Evolutionary conservation across 2,329 filamentous ascomycete genomes (phyloP).

Genomic region (Xylaria sp.): DNA sequence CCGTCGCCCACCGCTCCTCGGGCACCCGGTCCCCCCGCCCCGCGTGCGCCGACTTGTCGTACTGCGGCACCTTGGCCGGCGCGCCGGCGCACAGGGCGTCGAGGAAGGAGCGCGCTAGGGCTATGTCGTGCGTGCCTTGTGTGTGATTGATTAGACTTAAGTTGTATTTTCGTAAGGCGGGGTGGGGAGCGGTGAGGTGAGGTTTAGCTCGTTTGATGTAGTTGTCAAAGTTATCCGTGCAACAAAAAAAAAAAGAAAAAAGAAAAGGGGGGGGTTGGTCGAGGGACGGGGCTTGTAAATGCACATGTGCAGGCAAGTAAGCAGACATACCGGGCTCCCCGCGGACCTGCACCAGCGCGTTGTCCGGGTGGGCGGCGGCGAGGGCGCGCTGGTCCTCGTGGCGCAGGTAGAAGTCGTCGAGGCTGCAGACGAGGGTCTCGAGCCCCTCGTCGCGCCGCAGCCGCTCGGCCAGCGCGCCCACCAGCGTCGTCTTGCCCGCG

Average conservation of each 20-base stretch:
- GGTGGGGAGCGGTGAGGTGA: no score
- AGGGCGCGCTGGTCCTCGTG: constrained; percentile 69
- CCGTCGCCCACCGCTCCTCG: constrained; percentile 60
- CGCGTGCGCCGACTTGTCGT: constrained; percentile 79
- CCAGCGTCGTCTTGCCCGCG: constrained; percentile 88
- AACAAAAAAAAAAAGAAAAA: constrained; percentile 6
- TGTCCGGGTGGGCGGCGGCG: constrained; percentile 65
- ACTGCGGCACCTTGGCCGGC: constrained; percentile 66
- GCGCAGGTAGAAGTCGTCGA: constrained; percentile 87
- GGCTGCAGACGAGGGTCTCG: constrained; percentile 72
- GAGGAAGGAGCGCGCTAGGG: constrained; percentile 67
- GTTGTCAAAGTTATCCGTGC: no score
- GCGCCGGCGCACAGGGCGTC: constrained; percentile 53
- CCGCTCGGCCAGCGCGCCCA: constrained; percentile 64
- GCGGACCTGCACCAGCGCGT: constrained; percentile 77
- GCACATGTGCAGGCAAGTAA: no score
- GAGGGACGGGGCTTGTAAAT: no score
- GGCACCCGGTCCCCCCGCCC: constrained; percentile 78
- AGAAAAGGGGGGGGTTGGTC: no score
- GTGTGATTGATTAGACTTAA: no score
- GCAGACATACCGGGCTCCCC: constrained; percentile 70
- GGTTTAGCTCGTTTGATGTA: no score
- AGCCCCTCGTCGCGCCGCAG: constrained; percentile 61
- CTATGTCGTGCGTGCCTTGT: constrained; percentile 73
- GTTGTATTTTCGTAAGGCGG: no score